These are phyloP conservation scores for Ascochyta koolunga DNA, from an alignment of 2,329 filamentous ascomycete genomes.

Conservation along the genomic window DNA sequence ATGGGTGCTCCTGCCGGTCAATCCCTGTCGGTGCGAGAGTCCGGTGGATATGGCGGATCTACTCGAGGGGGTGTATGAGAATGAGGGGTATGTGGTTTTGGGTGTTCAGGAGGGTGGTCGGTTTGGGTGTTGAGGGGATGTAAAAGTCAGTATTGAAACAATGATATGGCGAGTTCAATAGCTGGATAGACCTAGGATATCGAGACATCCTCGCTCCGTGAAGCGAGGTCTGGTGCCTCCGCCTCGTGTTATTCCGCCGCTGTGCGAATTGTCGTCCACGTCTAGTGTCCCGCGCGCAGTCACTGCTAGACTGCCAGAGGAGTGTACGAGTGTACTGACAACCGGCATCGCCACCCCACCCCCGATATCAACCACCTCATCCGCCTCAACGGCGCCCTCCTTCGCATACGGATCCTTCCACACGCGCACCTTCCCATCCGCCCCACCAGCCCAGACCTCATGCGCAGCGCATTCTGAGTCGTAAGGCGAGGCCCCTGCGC, in stretches of 20 bases:
- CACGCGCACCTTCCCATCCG: slow-evolving; percentile 59
- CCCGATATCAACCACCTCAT: slow-evolving; percentile 33
- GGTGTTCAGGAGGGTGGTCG: too few relatives aligned
- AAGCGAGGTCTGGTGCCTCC: slow-evolving; percentile 17
- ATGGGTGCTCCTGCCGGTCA: neutral
- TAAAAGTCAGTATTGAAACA: neutral
- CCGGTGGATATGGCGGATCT: slow-evolving; percentile 5
- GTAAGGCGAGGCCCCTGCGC: slow-evolving; percentile 34
- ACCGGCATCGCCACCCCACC: slow-evolving; percentile 21
- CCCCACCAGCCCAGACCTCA: slow-evolving; percentile 66
- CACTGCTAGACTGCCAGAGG: slow-evolving; percentile 27
- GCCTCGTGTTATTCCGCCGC: slow-evolving; percentile 15
- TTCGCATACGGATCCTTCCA: slow-evolving; percentile 42
- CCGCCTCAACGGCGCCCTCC: slow-evolving; percentile 46
- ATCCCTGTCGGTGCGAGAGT: neutral
- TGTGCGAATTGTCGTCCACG: neutral
- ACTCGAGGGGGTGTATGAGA: neutral
- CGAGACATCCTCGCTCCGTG: slow-evolving; percentile 31
- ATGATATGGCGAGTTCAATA: neutral
- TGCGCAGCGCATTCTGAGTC: slow-evolving; percentile 37
- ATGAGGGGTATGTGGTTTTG: neutral
- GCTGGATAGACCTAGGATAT: slow-evolving; percentile 30
- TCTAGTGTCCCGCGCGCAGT: slow-evolving; percentile 30
- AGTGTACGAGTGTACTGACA: slow-evolving; percentile 34
- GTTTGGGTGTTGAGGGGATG: too few relatives aligned